These are phyloP conservation scores for Lactarius akahatsu DNA, from an alignment of 768 basidiomycete species.

Conservation along the genomic window DNA sequence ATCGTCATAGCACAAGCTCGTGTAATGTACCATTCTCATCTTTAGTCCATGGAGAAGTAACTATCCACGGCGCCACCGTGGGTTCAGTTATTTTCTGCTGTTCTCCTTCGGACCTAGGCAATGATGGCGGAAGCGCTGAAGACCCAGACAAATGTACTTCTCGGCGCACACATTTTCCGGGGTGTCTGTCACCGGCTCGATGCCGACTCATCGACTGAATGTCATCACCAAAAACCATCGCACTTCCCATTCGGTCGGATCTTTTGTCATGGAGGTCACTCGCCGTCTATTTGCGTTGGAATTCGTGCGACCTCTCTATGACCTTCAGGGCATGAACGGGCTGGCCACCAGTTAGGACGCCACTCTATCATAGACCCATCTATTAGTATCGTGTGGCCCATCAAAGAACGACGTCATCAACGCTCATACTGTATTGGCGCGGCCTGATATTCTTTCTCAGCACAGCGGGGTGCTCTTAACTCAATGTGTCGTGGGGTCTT, in stretches of 20 bases:
- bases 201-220: background rate
- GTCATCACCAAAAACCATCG: background rate
- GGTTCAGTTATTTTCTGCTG: background rate
- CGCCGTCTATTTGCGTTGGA: background rate
- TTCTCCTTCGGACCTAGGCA: background rate
- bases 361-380: background rate
- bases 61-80: background rate
- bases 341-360: background rate
- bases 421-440: background rate
- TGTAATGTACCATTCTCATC: background rate
- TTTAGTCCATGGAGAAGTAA: background rate
- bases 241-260: background rate
- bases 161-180: background rate
- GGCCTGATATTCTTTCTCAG: slow-evolving; percentile 8
- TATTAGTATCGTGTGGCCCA: background rate
- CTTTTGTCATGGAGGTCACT: background rate
- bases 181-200: background rate
- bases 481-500: background rate
- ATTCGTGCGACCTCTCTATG: background rate
- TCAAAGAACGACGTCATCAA: background rate
- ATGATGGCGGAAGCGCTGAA: background rate
- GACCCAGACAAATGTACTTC: background rate
- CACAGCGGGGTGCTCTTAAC: background rate
- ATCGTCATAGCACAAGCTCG: background rate
- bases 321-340: background rate